Conservation (phyloP, 352 stramenopile genomes). For the Phytopythium vexans region DNA sequence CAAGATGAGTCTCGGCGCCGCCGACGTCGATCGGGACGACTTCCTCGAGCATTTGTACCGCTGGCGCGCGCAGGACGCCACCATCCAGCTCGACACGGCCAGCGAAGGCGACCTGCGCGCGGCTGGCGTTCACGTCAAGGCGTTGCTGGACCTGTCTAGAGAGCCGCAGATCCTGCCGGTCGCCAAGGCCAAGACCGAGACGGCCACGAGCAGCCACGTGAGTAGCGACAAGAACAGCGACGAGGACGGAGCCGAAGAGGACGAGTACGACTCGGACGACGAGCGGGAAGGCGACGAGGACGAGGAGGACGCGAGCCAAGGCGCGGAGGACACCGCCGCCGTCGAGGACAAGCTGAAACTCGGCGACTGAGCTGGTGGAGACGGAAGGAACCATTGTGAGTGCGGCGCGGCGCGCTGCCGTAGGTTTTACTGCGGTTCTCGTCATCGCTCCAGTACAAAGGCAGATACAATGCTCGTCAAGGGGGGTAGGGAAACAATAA, state of each 20-base stretch:
- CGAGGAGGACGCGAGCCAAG: neutral
- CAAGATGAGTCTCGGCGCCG: slow-evolving; percentile 78
- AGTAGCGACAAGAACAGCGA: slow-evolving; percentile 5
- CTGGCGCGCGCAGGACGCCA: slow-evolving; percentile 44
- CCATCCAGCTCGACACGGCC: slow-evolving; percentile 42
- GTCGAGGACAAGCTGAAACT: neutral
- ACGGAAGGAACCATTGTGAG: too few relatives aligned
- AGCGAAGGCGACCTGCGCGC: slow-evolving; percentile 29
- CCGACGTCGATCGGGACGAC: slow-evolving; percentile 60
- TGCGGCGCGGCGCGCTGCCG: too few relatives aligned
- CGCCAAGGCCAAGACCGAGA: slow-evolving; percentile 17
- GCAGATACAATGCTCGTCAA: too few relatives aligned
- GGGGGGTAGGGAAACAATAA: slow-evolving; percentile 12
- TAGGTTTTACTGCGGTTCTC: too few relatives aligned
- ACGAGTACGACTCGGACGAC: slow-evolving; percentile 2
- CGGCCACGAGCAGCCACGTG: neutral
- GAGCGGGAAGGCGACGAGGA: neutral
- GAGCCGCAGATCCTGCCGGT: slow-evolving; percentile 7
- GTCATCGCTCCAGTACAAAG: too few relatives aligned
- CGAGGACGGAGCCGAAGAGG: slow-evolving; percentile 8
- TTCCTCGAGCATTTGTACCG: slow-evolving; percentile 74
- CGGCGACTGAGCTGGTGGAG: too few relatives aligned
- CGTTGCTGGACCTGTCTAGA: slow-evolving; percentile 49
- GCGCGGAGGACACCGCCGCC: neutral
- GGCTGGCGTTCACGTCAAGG: slow-evolving; percentile 42